Evolutionary conservation across 2,329 filamentous ascomycete species (phyloP), one percentile per base, ranked within the genome.

Genomic region (Colletotrichum eremochloae): DNA sequence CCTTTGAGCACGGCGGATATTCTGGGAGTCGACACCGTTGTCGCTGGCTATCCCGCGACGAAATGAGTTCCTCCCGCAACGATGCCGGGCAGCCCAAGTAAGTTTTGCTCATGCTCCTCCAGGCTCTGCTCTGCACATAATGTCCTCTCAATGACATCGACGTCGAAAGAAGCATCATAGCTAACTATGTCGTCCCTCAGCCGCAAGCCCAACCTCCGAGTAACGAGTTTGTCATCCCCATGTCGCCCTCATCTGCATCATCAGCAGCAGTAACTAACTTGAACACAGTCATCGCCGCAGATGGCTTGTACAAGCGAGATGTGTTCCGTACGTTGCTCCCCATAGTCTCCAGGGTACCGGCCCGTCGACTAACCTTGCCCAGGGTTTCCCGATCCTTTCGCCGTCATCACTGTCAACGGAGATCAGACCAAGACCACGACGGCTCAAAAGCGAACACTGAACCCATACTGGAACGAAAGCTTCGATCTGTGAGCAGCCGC

Each of bases 391-490:
- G 96, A 99, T 83, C 96, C 96, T 33, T 99, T 99, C 81, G 96
- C 96, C 57, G 96, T 99, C 76, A 96, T 95, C 77, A 99, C 96
- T 71, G 91, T 98, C 84, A 96, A 95, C 84, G 96, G 96, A 82
- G 96, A 99, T 84, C 96, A 99, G 86, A 99, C 96, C 71, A 94
- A 95, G 84, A 98, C 96, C n/a, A 99, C 96, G 14, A 92, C 92
- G 48, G 96, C 98, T 77, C 97, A 96, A 82, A 98, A 98, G 85
- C 93, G 96, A 84, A 98, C 96, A 14, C 86, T 99, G 83, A 98
- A 98, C 83, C 96, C 96, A n/a, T 99, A 99, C 83, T 99, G 96
- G 96, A 99, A 99, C 83, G 96, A 99, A 86, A 95, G 91, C 80
- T 99, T 99, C 86, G 96, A 99, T 83, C 93, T 99, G 96, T 98